Conservation (phyloP, 805 yeast species). For the Phaffomyces antillensis region DNA sequence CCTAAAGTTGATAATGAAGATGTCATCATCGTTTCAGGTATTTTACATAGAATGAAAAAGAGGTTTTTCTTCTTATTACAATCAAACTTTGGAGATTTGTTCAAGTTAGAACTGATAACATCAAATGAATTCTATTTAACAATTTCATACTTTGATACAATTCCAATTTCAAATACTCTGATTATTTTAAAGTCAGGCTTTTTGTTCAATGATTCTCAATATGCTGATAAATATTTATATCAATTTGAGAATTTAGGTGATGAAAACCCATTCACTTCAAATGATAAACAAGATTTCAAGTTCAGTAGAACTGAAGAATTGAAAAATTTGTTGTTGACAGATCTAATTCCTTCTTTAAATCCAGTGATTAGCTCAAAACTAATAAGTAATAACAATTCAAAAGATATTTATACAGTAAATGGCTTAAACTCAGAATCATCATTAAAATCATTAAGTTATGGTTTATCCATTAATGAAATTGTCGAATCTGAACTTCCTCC, state of each 20-base stretch:
- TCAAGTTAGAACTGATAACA: slow-evolving; percentile 52
- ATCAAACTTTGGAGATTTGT: slow-evolving; percentile 64
- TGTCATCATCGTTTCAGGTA: slow-evolving; percentile 43
- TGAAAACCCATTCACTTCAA: slow-evolving; percentile 33
- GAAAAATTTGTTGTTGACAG: slow-evolving; percentile 54
- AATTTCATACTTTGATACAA: slow-evolving; percentile 72
- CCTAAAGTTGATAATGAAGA: slow-evolving; percentile 39
- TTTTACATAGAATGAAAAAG: slow-evolving; percentile 57
- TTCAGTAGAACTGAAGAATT: slow-evolving; percentile 30
- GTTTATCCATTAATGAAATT: slow-evolving; percentile 51
- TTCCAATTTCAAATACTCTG: slow-evolving; percentile 50
- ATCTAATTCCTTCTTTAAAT: slow-evolving; percentile 35
- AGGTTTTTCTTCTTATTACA: slow-evolving; percentile 66
- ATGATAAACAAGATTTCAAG: slow-evolving; percentile 22
- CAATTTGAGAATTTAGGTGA: slow-evolving; percentile 77
- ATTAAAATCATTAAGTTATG: slow-evolving; percentile 45
- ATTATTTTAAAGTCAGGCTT: slow-evolving; percentile 70
- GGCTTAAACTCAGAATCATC: slow-evolving; percentile 40
- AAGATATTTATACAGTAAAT: slow-evolving; percentile 34
- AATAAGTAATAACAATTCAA: slow-evolving; percentile 25
- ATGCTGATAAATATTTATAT: slow-evolving; percentile 58
- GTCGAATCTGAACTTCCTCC: slow-evolving; percentile 76
- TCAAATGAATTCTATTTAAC: slow-evolving; percentile 24
- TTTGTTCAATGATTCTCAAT: slow-evolving; percentile 57
- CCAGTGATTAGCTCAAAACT: slow-evolving; percentile 45